Evolutionary conservation across 2,329 filamentous ascomycete species (phyloP).

Genomic region (Chaetomiaceae sp.): DNA sequence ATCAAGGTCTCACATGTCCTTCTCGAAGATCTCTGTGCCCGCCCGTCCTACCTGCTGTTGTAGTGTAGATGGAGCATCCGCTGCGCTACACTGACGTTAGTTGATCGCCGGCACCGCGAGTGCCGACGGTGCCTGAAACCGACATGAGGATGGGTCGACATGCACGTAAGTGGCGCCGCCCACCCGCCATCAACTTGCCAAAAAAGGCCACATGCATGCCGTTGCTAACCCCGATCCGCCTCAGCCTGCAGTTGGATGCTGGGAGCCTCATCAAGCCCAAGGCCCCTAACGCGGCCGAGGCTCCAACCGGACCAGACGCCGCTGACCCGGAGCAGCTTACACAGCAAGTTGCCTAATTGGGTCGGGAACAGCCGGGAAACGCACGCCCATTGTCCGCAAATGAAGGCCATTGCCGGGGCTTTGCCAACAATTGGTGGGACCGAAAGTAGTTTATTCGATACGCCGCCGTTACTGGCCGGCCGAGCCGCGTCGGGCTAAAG

Average conservation of each 20-base stretch:
- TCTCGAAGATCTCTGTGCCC: conserved; percentile 7
- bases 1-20: neutral
- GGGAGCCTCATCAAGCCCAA: conserved; percentile 3
- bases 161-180: conserved; percentile 11
- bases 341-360: neutral
- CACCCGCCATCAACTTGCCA: neutral
- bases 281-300: neutral
- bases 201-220: conserved; percentile 12
- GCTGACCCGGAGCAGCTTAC: neutral
- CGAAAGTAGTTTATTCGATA: neutral
- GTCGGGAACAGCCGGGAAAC: conserved; percentile 2
- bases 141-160: conserved; percentile 1
- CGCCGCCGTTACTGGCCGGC: neutral
- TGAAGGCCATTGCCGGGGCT: neutral
- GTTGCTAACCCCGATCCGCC: conserved; percentile 15
- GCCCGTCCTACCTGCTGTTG: neutral
- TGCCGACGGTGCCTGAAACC: conserved; percentile 7
- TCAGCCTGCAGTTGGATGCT: conserved; percentile 12
- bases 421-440: neutral
- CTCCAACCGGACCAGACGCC: neutral
- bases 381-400: conserved; percentile 4
- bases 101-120: neutral
- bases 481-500: too few relatives aligned
- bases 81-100: too few relatives aligned
- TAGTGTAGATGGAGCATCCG: conserved; percentile 11